These are phyloP conservation scores for Gentiana straminea DNA, from an alignment of 257 asterid species.

Conservation along the genomic window DNA sequence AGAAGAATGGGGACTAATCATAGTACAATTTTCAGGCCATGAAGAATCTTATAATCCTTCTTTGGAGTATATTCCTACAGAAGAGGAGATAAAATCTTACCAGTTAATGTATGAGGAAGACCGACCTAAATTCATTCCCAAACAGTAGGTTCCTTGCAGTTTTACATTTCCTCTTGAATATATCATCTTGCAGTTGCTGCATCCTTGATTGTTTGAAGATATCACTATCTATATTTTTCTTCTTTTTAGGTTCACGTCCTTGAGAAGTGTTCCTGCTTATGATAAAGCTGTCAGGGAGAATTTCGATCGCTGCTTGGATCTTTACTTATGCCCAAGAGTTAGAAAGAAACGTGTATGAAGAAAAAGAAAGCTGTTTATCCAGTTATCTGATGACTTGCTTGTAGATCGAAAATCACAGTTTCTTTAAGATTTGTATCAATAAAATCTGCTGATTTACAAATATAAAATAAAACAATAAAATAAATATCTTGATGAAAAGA, in stretches of 20 bases:
- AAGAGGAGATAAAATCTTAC: conserved; percentile 77
- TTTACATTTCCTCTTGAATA: conserved; percentile 5
- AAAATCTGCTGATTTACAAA: too few species aligned
- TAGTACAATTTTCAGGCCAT: conserved; percentile 51
- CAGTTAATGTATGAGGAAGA: conserved; percentile 95
- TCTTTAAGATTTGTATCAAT: background rate
- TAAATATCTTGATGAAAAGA: too few species aligned
- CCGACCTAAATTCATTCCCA: conserved; percentile 84
- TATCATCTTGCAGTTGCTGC: conserved; percentile 1
- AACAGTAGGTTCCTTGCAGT: conserved; percentile 51
- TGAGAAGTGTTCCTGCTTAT: conserved; percentile 88
- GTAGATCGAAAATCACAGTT: background rate
- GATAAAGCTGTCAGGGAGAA: conserved; percentile 69
- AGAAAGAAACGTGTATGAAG: conserved; percentile 80
- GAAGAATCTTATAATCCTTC: conserved; percentile 95
- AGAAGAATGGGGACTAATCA: conserved; percentile 10
- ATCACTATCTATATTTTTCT: background rate
- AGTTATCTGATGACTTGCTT: background rate
- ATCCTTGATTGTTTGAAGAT: conserved; percentile 5
- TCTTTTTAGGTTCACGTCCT: conserved; percentile 46
- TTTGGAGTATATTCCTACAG: conserved; percentile 77
- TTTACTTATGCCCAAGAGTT: conserved; percentile 79
- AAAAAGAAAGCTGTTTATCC: conserved; percentile 3
- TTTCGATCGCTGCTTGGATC: conserved; percentile 93
- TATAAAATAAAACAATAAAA: too few species aligned